Evolutionary conservation across 2,329 filamentous ascomycete species (phyloP), one percentile per base, ranked within the genome.

Genomic region (Diplodia scrobiculata): DNA sequence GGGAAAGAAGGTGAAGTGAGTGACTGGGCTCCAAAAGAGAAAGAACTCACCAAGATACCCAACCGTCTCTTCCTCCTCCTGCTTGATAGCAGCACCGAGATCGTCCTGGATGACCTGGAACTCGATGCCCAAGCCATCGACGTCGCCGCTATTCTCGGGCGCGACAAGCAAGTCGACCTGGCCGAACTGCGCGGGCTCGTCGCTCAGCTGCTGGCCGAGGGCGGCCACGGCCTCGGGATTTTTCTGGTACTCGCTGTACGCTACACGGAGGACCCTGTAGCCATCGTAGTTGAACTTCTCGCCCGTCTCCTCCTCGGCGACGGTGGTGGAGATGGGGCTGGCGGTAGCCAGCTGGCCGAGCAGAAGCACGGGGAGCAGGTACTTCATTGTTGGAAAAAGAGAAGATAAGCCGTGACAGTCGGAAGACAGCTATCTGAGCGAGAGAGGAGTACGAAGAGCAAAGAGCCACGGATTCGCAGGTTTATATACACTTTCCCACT

Each of bases 111-210:
- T 69, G 9, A 77, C 70, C 41, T 70, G 72, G 67, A 69, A 73
- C 25, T 73, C 67, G 2, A 71, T 47, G 36, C 67, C 70, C 29
- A 77, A 67, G 29, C 72, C 72, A 52, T 65, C 72, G 63, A 77
- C 66, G 13, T 73, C 73, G 45, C 72, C 70, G 51, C 74, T 67
- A n/a, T 75, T 72, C 13, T 74, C 71, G 2, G 75, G 75, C 13
- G 74, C 71, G 14, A 77, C 74, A 21, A 77, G 74, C n/a, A 77
- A 70, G 67, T 77, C 75, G 21, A 77, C 74, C 17, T 76, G 67
- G 29, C 72, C 68, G 2, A 73, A 75, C 0, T 71, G 66, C 36
- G 72, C 72, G 47, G 74, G 74, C 51, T 74, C 73, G 64, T 75
- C 77, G 62, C 76, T 68, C 9, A 76, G 59, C 65, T 76, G 74